phyloP scores from a whole-genome alignment of 176 grass and related monocot genomes.

The Elymus sibiricus region DNA sequence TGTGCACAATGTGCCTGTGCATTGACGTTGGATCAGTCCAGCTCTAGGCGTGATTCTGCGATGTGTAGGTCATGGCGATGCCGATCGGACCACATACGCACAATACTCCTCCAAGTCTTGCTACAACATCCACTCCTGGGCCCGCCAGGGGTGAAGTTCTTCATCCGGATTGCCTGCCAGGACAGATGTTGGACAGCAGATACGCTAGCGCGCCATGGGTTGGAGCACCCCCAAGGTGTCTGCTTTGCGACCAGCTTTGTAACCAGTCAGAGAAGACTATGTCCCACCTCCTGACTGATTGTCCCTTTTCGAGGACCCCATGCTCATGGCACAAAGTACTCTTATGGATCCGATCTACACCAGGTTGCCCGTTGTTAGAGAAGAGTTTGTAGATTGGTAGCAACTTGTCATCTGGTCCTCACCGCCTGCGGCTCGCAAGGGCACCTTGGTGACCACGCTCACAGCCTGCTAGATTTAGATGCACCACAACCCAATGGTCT shows the following conservation, averaged over 20 bases:
- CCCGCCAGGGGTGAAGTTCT: not conserved
- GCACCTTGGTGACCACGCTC: not conserved
- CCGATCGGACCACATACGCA: not conserved
- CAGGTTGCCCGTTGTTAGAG: not conserved
- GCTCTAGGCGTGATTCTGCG: not conserved
- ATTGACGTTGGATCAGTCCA: not conserved
- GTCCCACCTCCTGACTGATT: not conserved
- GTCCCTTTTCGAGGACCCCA: not conserved
- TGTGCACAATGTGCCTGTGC: not conserved
- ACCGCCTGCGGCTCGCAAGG: not conserved
- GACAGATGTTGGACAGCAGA: not conserved
- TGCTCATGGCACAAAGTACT: not conserved
- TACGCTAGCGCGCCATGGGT: not conserved
- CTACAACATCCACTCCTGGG: not conserved
- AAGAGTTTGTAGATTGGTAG: not conserved
- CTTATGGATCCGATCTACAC: not conserved
- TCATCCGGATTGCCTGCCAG: not conserved
- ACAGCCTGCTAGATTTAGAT: not conserved
- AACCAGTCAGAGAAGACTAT: not conserved
- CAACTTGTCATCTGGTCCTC: not conserved
- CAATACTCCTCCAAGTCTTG: not conserved
- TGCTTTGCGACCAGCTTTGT: not conserved
- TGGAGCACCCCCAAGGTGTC: not conserved
- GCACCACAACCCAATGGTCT: not conserved
- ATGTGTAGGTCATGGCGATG: not conserved